Conservation (phyloP, 2,329 filamentous ascomycete genomes). For the Calycina herbarum region DNA sequence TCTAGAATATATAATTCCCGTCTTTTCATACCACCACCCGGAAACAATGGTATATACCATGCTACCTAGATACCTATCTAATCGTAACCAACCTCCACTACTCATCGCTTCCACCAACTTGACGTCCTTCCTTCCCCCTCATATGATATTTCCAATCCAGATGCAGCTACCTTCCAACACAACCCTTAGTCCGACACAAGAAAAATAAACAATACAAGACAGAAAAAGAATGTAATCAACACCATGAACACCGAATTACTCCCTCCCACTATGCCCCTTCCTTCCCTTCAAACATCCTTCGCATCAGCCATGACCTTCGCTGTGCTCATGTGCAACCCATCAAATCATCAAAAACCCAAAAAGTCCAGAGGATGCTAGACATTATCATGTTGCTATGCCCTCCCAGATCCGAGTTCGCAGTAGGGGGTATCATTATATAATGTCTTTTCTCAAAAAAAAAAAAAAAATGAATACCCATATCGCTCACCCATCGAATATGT, state of each 20-base stretch:
- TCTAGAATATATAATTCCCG: background rate
- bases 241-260: background rate
- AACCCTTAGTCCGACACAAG: background rate
- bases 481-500: background rate
- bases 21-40: background rate
- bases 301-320: background rate
- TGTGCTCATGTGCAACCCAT: background rate
- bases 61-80: background rate
- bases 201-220: background rate
- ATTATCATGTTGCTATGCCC: background rate
- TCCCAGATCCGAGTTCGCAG: background rate
- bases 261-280: background rate
- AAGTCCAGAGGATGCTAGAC: background rate
- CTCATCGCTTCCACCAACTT: background rate
- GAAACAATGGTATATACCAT: background rate
- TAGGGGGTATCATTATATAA: background rate
- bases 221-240: slow-evolving; percentile 1
- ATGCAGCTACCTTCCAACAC: background rate
- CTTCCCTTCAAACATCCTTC: background rate
- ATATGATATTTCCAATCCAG: background rate
- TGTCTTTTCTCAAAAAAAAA: background rate
- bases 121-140: background rate
- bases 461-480: background rate
- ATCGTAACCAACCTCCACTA: background rate
- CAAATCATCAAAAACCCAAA: background rate